These are phyloP conservation scores for Dendrothele bispora DNA, from an alignment of 768 basidiomycete genomes.

Conservation along the genomic window DNA sequence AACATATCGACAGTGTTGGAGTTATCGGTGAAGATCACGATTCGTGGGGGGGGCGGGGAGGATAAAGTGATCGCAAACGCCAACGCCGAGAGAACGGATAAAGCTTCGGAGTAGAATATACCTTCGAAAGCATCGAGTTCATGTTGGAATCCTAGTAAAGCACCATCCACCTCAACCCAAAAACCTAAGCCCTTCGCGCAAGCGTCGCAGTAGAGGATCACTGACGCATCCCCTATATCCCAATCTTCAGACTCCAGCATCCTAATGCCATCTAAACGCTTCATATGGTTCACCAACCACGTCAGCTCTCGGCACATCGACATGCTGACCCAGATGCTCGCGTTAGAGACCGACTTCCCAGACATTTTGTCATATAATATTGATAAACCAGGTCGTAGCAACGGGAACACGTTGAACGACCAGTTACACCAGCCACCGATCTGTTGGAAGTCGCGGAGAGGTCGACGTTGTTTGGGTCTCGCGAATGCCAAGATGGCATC, in stretches of 20 bases:
- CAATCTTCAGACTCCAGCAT: constrained; percentile 16
- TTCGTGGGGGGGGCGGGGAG: neutral
- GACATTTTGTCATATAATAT: constrained; percentile 20
- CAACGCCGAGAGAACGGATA: constrained; percentile 21
- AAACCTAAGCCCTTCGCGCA: constrained; percentile 6
- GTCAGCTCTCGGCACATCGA: constrained; percentile 13
- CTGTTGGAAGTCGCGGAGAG: constrained; percentile 13
- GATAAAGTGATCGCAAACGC: neutral
- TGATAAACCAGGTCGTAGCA: constrained; percentile 20
- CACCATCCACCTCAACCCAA: constrained; percentile 6
- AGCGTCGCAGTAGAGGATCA: constrained; percentile 9
- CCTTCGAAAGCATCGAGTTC: too few species aligned
- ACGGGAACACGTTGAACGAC: constrained; percentile 24
- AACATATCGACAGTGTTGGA: constrained; percentile 28
- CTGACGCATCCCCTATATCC: constrained; percentile 9
- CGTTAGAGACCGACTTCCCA: constrained; percentile 15
- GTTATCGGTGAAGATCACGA: constrained; percentile 30
- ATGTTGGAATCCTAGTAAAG: too few species aligned
- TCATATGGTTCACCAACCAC: constrained; percentile 18
- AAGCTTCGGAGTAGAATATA: constrained; percentile 29
- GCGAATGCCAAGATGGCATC: neutral
- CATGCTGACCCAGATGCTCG: constrained; percentile 15
- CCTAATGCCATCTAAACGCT: constrained; percentile 9
- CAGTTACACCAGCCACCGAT: constrained; percentile 24
- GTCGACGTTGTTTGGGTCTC: neutral